Evolutionary conservation across 345 rosid species (phyloP), one percentile per base, ranked within the genome.

Genomic region (Toxicodendron radicans): DNA sequence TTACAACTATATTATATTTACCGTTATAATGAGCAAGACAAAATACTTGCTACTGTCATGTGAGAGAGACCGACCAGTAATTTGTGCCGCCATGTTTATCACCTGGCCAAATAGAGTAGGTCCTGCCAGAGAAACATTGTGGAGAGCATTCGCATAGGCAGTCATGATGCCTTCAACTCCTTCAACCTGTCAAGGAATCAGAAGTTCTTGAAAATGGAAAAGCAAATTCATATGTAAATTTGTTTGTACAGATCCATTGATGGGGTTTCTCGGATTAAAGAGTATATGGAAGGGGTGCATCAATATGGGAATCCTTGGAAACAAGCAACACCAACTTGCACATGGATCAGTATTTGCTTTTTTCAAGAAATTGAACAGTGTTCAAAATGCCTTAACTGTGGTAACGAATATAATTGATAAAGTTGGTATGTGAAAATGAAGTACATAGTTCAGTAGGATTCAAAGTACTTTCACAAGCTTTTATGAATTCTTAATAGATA

Each of bases 151-250:
- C 12, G 79, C 76, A 78, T 94, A 94, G 73, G 97, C 92, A 70
- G 84, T 24, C 95, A 94, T 88, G 75, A 94, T 87, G 75, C 98
- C 97, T 71, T 87, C 87, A 78, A 92, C 84, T 64, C 97, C 97
- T 57, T 83, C 95, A 74, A 92, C 97, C 98, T 94, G 70, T 75
- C 69, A 90, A 61, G 70, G 20, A 58, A 18, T 27, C 71, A 66
- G 38, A 21, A 18, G 46, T 23, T 58, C 7, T 21, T 18, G 14
- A 23, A 30, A 27, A 5, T 72, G 35, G 38, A 61, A 10, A 32
- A 7, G 13, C 68, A 45, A 58, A 10, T 69, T 35, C 33, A 56
- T 20, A 68, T n/a, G 49, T 2, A 16, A 38, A 11, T 11, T 32
- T 46, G 10, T 48, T 66, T 48, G 6, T 7, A 43, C 27, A 7